Evolutionary conservation across 768 basidiomycete species (phyloP).

Genomic region (Dentipellis fragilis): DNA sequence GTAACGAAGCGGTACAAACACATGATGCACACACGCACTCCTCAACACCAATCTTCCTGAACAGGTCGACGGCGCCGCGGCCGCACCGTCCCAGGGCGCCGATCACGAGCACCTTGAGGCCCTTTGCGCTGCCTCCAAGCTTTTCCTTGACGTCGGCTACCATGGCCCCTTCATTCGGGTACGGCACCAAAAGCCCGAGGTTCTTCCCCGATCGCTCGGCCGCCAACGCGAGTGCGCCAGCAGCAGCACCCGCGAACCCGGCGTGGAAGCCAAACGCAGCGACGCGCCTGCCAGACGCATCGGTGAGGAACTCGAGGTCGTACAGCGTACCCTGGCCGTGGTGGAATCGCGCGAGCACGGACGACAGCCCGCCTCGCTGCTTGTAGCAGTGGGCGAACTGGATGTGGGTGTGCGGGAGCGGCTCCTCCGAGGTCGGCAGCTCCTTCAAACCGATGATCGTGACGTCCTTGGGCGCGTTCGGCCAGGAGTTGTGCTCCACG

Average conservation of each 20-base stretch:
- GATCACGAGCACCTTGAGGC: constrained; percentile 83
- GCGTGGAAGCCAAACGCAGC: constrained; percentile 98
- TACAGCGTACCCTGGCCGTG: constrained; percentile 80
- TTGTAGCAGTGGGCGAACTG: constrained; percentile 99
- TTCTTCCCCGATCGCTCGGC: constrained; percentile 48
- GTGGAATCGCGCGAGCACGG: constrained; percentile 77
- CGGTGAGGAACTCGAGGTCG: constrained; percentile 92
- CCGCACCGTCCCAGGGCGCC: constrained; percentile 95
- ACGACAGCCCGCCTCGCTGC: constrained; percentile 82
- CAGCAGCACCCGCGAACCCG: constrained; percentile 96
- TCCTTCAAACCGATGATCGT: constrained; percentile 97
- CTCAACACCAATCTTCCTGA: constrained; percentile 88
- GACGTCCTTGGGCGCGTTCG: constrained; percentile 56
- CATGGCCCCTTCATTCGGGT: constrained; percentile 77
- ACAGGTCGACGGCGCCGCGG: constrained; percentile 88
- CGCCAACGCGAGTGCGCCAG: constrained; percentile 73
- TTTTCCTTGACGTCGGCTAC: constrained; percentile 57
- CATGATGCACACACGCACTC: constrained; percentile 53
- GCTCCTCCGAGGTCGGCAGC: constrained; percentile 71
- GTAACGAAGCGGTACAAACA: background rate
- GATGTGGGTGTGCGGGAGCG: constrained; percentile 90
- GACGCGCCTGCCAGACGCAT: constrained; percentile 76
- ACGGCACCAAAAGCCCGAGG: constrained; percentile 70
- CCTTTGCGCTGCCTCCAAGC: constrained; percentile 59
- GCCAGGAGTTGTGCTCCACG: constrained; percentile 84